Conservation (phyloP, 495 filamentous ascomycete species). For the Oleoguttula mirabilis region DNA sequence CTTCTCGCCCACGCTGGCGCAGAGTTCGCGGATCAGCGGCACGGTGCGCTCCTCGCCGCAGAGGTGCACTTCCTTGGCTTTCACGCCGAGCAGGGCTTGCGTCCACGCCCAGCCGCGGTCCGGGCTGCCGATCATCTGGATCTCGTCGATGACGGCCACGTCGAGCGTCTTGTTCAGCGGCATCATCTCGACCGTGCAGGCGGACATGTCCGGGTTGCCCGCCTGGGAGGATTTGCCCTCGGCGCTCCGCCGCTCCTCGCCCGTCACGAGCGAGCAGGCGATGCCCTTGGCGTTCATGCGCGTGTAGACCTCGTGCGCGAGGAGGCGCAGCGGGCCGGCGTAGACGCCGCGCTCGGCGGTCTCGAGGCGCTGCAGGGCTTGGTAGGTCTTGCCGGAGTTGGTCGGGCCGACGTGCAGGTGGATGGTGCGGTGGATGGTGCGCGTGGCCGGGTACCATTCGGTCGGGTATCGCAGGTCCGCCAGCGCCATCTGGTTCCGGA, state of each 20-base stretch:
- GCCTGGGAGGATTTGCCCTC: constrained; percentile 27
- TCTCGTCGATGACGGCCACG: constrained; percentile 94
- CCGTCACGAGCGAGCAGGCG: constrained; percentile 71
- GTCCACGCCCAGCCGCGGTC: constrained; percentile 96
- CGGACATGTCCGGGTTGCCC: constrained; percentile 39
- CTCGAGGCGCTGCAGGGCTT: constrained; percentile 79
- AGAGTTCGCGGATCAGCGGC: constrained; percentile 68
- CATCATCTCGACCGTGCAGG: constrained; percentile 96
- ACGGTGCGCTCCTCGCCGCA: constrained; percentile 83
- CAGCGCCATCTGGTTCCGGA: constrained; percentile 49
- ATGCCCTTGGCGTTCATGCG: constrained; percentile 66
- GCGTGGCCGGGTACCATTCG: constrained; percentile 82
- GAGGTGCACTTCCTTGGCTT: constrained; percentile 79
- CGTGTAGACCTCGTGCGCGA: constrained; percentile 86
- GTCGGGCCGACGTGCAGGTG: constrained; percentile 95
- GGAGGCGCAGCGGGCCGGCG: constrained; percentile 76
- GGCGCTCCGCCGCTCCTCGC: constrained; percentile 66
- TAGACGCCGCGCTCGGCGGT: constrained; percentile 67
- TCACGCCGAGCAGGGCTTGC: constrained; percentile 73
- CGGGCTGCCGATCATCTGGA: constrained; percentile 82
- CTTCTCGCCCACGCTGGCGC: constrained; percentile 67
- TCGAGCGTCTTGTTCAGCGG: constrained; percentile 58
- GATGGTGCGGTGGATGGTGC: constrained; percentile 64
- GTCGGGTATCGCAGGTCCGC: constrained; percentile 72
- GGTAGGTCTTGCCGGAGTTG: constrained; percentile 97